Evolutionary conservation across 2,329 filamentous ascomycete genomes (phyloP).

Genomic region (Diaporthe aspalathi): DNA sequence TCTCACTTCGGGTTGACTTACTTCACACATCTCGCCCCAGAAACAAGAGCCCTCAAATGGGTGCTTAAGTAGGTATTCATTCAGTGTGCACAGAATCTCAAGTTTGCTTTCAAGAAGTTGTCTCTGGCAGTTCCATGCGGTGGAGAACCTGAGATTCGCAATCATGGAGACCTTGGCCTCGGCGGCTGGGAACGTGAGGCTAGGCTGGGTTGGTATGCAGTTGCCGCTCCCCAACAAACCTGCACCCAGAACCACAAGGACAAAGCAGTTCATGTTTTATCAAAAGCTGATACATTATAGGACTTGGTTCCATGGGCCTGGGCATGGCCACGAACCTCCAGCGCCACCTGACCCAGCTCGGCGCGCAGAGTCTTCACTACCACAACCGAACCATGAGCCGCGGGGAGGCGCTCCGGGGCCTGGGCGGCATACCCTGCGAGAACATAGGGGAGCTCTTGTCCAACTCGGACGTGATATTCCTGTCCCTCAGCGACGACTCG

Average conservation of each 20-base stretch:
- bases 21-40: background rate
- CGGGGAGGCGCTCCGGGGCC: constrained; percentile 47
- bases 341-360: constrained; percentile 48
- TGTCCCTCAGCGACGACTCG: constrained; percentile 82
- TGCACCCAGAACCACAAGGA: background rate
- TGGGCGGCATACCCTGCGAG: constrained; percentile 45
- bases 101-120: fast-evolving
- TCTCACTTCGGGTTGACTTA: background rate
- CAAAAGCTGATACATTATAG: constrained; percentile 41
- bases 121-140: too few species aligned
- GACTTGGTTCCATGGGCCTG: constrained; percentile 64
- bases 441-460: constrained; percentile 46
- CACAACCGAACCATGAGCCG: constrained; percentile 61
- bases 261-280: background rate
- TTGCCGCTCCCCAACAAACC: too few species aligned
- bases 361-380: constrained; percentile 50
- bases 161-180: background rate
- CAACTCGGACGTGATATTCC: constrained; percentile 51
- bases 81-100: too few species aligned
- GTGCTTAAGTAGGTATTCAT: too few species aligned
- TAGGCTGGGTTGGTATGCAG: constrained; percentile 34
- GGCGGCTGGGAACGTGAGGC: background rate
- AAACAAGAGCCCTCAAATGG: background rate
- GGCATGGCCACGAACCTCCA: constrained; percentile 63
- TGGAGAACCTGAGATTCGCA: background rate